These are phyloP conservation scores for Astrocystis sublimbata DNA, from an alignment of 495 filamentous ascomycete genomes.

Conservation along the genomic window DNA sequence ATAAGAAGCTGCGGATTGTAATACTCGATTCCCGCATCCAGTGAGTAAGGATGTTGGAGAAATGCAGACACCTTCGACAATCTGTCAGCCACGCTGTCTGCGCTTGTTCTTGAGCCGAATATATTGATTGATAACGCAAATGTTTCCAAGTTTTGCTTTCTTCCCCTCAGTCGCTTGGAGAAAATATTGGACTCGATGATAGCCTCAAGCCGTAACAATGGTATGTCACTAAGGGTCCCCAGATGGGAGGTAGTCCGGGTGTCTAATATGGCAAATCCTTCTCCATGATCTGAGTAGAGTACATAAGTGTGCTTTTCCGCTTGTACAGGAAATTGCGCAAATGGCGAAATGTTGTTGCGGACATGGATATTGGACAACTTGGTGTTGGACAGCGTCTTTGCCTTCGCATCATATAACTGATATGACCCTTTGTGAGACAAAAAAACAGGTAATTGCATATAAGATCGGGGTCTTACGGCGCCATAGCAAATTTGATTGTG, in stretches of 20 bases:
- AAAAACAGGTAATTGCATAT: too few species aligned
- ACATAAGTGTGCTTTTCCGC: neutral
- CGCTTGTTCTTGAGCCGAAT: neutral
- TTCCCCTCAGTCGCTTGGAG: neutral
- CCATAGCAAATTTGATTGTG: neutral
- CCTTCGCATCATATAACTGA: conserved; percentile 1
- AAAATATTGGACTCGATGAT: neutral
- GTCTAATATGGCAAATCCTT: neutral
- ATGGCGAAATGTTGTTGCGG: neutral
- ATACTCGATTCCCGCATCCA: neutral
- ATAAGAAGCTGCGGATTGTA: neutral
- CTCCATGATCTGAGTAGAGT: neutral
- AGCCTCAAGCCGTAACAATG: neutral
- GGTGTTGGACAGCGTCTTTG: neutral
- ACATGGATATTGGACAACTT: neutral
- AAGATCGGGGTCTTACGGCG: neutral
- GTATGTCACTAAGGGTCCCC: neutral
- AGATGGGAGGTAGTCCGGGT: neutral
- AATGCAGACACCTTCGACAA: neutral
- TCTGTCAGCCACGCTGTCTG: neutral
- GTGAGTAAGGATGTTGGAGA: conserved; percentile 7
- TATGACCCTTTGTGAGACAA: neutral
- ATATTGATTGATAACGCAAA: conserved; percentile 1
- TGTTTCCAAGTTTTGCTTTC: neutral
- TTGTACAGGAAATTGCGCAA: neutral